Conservation (phyloP, 2,329 filamentous ascomycete species). For the Aspergillus novoparasiticus region DNA sequence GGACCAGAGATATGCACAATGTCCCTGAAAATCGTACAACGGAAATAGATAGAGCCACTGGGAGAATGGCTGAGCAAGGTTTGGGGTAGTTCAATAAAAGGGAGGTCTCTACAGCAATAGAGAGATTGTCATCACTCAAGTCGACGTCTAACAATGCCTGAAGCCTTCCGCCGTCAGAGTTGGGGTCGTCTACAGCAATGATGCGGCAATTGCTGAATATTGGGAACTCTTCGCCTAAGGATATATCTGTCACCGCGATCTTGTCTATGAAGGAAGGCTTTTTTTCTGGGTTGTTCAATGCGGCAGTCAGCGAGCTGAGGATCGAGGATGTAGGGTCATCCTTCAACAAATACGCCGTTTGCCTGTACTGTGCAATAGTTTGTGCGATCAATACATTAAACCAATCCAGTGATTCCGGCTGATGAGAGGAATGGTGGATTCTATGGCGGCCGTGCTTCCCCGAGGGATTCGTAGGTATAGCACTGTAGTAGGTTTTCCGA, state of each 20-base stretch:
- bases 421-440: constrained; percentile 70
- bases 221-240: constrained; percentile 92
- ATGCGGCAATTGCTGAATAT: constrained; percentile 98
- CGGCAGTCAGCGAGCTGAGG: constrained; percentile 77
- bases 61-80: constrained; percentile 81
- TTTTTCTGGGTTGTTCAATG: constrained; percentile 82
- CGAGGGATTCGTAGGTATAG: constrained; percentile 43
- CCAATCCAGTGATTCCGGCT: constrained; percentile 96
- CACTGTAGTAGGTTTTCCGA: constrained; percentile 94
- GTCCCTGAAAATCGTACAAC: constrained; percentile 95
- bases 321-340: constrained; percentile 60
- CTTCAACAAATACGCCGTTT: constrained; percentile 88
- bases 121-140: constrained; percentile 87
- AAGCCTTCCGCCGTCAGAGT: constrained; percentile 70
- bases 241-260: constrained; percentile 91
- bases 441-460: constrained; percentile 46
- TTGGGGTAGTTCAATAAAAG: constrained; percentile 93
- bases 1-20: constrained; percentile 88
- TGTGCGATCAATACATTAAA: constrained; percentile 98
- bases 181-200: constrained; percentile 70
- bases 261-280: constrained; percentile 91
- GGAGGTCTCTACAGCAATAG: constrained; percentile 90
- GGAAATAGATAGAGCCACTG: constrained; percentile 87
- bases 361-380: constrained; percentile 91
- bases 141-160: constrained; percentile 98